Base-by-base conservation (phyloP, 2,329 filamentous ascomycete species). In the Orbilia quercus region DNA sequence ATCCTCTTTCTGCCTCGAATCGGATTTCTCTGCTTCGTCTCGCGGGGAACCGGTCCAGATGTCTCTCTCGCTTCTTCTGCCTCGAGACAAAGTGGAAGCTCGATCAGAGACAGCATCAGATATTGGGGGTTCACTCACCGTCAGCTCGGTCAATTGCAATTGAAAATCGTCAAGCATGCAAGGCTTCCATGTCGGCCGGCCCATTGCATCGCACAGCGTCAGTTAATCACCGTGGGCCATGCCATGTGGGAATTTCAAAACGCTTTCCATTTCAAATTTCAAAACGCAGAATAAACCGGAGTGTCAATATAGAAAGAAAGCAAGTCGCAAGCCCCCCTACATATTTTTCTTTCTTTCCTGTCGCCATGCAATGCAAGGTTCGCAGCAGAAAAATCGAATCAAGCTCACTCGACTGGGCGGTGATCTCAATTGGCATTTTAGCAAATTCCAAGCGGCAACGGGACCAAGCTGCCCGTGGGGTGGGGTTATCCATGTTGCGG, bases 401-500 rank as follows among this genome's bases (percentile, higher is more conserved):
- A 34, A 67, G 44, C 38, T 54, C 47, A 31, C 20, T 25, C 34
- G 20, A 18, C 20, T 14, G 9, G 36, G 38, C 36, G 57, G 45
- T 71, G 25, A 55, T 55, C 50, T 34, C 31, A 62, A 71, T 16
- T 31, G 28, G 28, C 9, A 31, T 31, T 31, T n/a, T n/a, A n/a
- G n/a, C 28, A 9, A 31, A 31, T 5, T 31, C 28, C 51, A 59
- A n/a, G 67, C 67, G 51, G 67, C 54, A 62, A 72, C 59, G 59
- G 66, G 67, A 59, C 23, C 44, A 72, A 64, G 67, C 58, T 72
- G 67, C 59, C 66, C 59, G 59, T 72, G 67, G 65, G 67, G 67
- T 72, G 67, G 59, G 67, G 59, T 59, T 51, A 59, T 72, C 67
- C 67, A 72, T 65, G 67, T 72, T 36, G 67, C 67, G 67, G 67